Base-by-base conservation (phyloP, 768 basidiomycete genomes). In the Boletus sp. region DNA sequence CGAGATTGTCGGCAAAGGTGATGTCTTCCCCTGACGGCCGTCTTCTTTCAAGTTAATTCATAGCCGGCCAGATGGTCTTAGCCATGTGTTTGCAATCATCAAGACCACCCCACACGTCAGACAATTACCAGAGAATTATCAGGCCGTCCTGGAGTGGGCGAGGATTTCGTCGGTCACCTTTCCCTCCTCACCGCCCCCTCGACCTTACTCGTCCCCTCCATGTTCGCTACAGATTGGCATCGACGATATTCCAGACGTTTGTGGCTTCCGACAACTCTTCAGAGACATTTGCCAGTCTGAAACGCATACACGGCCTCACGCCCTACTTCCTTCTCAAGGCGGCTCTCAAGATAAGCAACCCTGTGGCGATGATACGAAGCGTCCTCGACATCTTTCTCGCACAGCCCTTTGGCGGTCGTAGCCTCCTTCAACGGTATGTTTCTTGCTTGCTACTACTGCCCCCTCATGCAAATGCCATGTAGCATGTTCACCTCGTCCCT, bases 401-500 rank as follows among this genome's bases (percentile, higher is more conserved):
- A 0, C 87, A 95, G 66, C 97, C 97, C 3, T 99, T 99, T 68
- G 97, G 97, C 3, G 92, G 93, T 7, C 84, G 84, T 56, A 93
- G 91, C 68, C 77, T 99, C 25, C 77, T 98, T 17, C 97, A 99
- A 71, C 79, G 92, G 93, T 89, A 57, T 45, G 74, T 57, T 34
- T 32, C 30, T 27, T 15, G 27, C 42, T 37, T 41, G 50, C 29
- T 25, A 5, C 19, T 13, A 0, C 30, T 32, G 3, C 30, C 15
- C 30, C n/a, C 27, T 47, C 65, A 64, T 40, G 25, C 27, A 15
- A 41, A 45, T 53, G 1, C 32, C 30, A 13, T 30, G 33, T 61
- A 94, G 94, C 44, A 97, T 99, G 93, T 99, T 98, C 74, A 93
- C 93, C 1, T 88, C 89, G 59, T 93, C 91, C 1, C 72, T 99